Base-by-base conservation (phyloP, 148 eudicot species). In the Amaranthus cruentus region DNA sequence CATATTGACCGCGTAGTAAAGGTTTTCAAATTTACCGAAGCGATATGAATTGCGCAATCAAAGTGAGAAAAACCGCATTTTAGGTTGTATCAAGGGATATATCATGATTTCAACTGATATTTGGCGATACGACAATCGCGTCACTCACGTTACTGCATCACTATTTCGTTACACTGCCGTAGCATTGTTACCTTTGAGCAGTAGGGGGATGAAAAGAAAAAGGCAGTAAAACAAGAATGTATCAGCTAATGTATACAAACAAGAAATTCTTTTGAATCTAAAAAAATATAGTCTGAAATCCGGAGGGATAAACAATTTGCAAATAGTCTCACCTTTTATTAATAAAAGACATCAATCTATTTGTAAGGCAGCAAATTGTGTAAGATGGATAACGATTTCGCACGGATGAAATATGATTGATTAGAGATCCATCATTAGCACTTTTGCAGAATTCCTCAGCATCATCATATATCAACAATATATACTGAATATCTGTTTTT, bases 361-460 rank as follows among this genome's bases (percentile, higher is more conserved):
- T 88, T 47, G 92, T 90, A 59, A 90, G 83, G 61, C 81, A 90
- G 82, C 97, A 95, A 71, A 95, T 73, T 77, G 93, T 91, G 78
- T 95, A 86, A 74, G 87, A 79, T 61, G 92, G 99, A 87, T 90
- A 95, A 68, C 13, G 81, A 69, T 76, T 85, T 71, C 67, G 93
- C 79, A 95, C 90, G 62, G 75, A 47, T 68, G 85, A 81, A 73
- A 95, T 80, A 72, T 87, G 91, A 71, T 79, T 81, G 76, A 84
- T 59, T 11, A 91, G 77, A 79, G 92, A 85, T 60, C 79, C 91
- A 80, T 81, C 83, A 74, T 68, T 55, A 66, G 84, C 86, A 84
- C 85, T 84, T 60, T 79, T 84, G 82, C 99, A 91, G 66, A 95
- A 94, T 82, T 91, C 97, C 70, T 88, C 96, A 60, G 99, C 97